Base-by-base conservation (phyloP, 441 rosid species). In the Populus trichocarpa region DNA sequence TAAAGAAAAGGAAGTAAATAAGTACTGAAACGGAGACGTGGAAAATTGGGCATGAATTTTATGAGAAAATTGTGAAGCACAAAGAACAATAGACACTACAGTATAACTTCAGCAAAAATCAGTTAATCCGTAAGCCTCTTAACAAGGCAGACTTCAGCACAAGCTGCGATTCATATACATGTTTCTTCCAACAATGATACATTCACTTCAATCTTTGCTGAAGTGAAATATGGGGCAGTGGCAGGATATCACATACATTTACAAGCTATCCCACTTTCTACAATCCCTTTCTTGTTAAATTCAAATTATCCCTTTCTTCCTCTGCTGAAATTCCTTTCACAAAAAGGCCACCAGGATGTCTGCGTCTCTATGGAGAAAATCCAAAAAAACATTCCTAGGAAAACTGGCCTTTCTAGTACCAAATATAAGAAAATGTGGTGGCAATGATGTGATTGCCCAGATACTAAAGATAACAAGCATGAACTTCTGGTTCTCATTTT, bases 191-290 rank as follows among this genome's bases (percentile, higher is more conserved):
- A 70, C 64, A 25, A 18, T 78, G 67, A 76, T 80, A 73, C 72
- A 83, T 80, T 70, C 67, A 50, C 67, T 67, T 67, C 77, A 76
- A 68, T 76, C 77, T 69, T 75, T 65, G 59, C 76, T 64, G 71
- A 59, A 66, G 71, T 72, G 75, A 40, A 75, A 73, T 75, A 67
- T 46, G 16, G 26, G 64, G 70, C 77, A 79, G 75, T 68, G 61
- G 83, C 85, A 83, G 76, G 84, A 71, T 73, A 59, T 59, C 65
- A 82, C 68, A 75, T 73, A 78, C 81, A 88, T 89, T 87, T 89
- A 85, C 91, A 88, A 30, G 78, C 83, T 87, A 86, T 79, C 83
- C 81, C 78, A 78, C 79, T 81, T 71, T 67, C 85, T 80, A 81
- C 67, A 72, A 78, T 59, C 70, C 66, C 70, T 77, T 57, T 50